These are phyloP conservation scores for Clitopilus passeckerianus DNA, from an alignment of 768 basidiomycete species.

Conservation along the genomic window DNA sequence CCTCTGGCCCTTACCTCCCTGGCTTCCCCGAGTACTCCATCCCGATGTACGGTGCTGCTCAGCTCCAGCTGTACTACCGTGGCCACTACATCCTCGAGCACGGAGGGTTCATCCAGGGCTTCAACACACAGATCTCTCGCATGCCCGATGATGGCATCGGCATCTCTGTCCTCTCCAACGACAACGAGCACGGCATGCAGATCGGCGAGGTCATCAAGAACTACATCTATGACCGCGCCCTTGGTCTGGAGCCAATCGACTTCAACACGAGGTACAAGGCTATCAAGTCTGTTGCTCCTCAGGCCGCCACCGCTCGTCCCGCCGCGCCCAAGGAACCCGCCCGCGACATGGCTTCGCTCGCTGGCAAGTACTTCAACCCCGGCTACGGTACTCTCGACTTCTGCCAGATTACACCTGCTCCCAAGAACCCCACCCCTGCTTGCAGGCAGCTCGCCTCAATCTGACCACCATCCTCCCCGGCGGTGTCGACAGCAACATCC, in stretches of 20 bases:
- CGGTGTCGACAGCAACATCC: slow-evolving; percentile 12
- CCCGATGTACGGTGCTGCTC: slow-evolving; percentile 23
- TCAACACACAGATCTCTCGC: slow-evolving; percentile 9
- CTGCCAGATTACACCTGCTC: slow-evolving; percentile 9
- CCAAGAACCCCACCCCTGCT: slow-evolving; percentile 4
- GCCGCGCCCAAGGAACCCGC: slow-evolving; percentile 9
- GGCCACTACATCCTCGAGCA: slow-evolving; percentile 13
- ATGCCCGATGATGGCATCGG: slow-evolving; percentile 15
- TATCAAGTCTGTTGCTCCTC: background rate
- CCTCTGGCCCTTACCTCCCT: background rate
- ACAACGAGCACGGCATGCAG: slow-evolving; percentile 13
- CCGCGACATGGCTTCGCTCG: slow-evolving; percentile 4
- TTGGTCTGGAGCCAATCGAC: slow-evolving; percentile 16
- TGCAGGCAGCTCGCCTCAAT: slow-evolving; percentile 14
- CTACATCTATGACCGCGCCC: slow-evolving; percentile 16
- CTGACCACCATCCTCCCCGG: slow-evolving; percentile 15
- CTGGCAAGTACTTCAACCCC: slow-evolving; percentile 12
- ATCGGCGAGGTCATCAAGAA: slow-evolving; percentile 16
- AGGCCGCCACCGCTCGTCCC: slow-evolving; percentile 4
- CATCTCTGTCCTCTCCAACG: slow-evolving; percentile 22
- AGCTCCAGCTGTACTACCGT: slow-evolving; percentile 22
- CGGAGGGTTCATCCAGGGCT: slow-evolving; percentile 16
- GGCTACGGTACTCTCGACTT: slow-evolving; percentile 16
- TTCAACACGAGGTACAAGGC: slow-evolving; percentile 16
- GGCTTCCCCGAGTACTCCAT: slow-evolving; percentile 16